Percentiles rank a stretch among this genome's conserved stretches.
These are phyloP conservation scores for Carex scoparia DNA, from an alignment of 176 grass and related monocot species.

Conservation along the genomic window DNA sequence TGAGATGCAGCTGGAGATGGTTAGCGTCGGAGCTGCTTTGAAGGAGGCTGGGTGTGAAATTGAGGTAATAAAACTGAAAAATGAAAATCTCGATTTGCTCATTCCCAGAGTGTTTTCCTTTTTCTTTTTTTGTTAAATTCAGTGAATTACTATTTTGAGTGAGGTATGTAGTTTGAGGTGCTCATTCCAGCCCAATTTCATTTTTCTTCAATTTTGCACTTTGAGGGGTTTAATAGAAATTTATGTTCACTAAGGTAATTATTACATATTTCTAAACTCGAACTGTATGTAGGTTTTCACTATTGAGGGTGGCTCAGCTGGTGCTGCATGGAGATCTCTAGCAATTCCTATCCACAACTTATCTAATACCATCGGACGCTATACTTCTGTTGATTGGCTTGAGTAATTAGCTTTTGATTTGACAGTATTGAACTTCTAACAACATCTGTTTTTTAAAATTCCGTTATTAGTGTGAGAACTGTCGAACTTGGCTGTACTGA, in stretches of 20 bases:
- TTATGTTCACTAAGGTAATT: neutral
- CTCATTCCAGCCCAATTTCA: neutral
- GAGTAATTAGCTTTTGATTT: constrained; percentile 61
- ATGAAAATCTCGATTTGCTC: neutral
- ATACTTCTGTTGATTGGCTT: constrained; percentile 69
- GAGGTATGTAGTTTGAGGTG: neutral
- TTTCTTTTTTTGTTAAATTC: neutral
- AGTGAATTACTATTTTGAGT: constrained; percentile 17
- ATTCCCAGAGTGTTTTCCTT: neutral
- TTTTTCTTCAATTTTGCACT: neutral
- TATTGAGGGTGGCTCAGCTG: constrained; percentile 61
- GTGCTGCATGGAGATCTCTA: constrained; percentile 55
- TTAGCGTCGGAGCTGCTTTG: constrained; percentile 66
- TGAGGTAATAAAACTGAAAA: constrained; percentile 53
- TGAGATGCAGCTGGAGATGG: constrained; percentile 85
- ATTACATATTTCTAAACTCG: neutral
- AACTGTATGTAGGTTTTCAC: constrained; percentile 71
- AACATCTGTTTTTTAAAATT: constrained; percentile 6
- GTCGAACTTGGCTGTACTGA: constrained; percentile 33
- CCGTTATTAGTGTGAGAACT: constrained; percentile 19
- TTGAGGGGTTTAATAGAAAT: neutral
- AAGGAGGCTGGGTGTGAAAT: constrained; percentile 86
- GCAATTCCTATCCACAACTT: constrained; percentile 50
- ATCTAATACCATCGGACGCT: constrained; percentile 21
- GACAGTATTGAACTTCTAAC: constrained; percentile 14